These are phyloP conservation scores for Colletotrichum gigasporum DNA, from an alignment of 2,329 filamentous ascomycete genomes.

Conservation along the genomic window DNA sequence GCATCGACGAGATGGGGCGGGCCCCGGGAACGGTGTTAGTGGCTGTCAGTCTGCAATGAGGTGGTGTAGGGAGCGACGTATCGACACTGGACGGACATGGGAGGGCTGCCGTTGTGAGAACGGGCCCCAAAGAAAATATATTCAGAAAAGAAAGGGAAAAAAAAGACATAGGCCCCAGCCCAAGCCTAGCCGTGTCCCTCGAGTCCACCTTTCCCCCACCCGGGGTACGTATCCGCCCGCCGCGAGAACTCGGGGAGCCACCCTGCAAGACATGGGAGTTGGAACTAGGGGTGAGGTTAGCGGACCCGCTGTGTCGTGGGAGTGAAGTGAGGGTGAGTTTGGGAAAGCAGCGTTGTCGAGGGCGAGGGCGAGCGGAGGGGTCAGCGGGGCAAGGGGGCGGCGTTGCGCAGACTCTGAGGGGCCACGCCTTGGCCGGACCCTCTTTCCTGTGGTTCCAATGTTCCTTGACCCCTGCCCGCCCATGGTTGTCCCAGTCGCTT, in stretches of 20 bases:
- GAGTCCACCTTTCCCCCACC: conserved; percentile 6
- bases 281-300: conserved; percentile 23
- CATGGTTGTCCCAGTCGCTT: not conserved
- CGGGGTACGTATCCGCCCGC: conserved; percentile 29
- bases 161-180: not conserved
- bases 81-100: too few relatives aligned
- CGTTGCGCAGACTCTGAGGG: not conserved
- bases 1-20: not conserved
- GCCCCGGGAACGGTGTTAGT: not conserved
- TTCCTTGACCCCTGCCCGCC: conserved; percentile 15
- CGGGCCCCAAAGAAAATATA: not conserved
- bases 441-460: conserved; percentile 9
- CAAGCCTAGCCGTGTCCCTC: too few relatives aligned
- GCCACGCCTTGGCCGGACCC: conserved; percentile 21
- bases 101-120: too few relatives aligned
- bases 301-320: conserved; percentile 5
- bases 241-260: conserved; percentile 24
- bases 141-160: not conserved
- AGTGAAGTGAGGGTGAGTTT: not conserved
- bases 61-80: too few relatives aligned
- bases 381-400: conserved; percentile 10
- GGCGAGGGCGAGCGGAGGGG: not conserved
- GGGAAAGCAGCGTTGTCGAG: not conserved
- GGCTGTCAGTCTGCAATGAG: not conserved
- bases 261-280: conserved; percentile 5